Percentiles rank a stretch among this genome's conserved stretches.
phyloP scores from a whole-genome alignment of 495 filamentous ascomycete genomes.

The Oleoguttula mirabilis region DNA sequence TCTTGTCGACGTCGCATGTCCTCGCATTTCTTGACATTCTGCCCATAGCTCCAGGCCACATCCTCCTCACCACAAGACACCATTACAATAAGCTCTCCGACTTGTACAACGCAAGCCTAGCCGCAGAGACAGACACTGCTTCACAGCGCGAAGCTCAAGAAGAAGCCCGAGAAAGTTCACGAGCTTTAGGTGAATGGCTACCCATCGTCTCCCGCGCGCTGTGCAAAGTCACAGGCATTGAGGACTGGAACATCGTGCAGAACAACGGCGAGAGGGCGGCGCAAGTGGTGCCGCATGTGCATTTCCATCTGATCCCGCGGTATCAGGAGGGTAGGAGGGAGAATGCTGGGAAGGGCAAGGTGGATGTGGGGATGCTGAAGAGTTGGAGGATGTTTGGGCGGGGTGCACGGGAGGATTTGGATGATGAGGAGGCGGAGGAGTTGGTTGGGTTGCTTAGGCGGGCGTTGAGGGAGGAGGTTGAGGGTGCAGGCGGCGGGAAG shows the following conservation, averaged over 20 bases:
- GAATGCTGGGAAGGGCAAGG: conserved; percentile 34
- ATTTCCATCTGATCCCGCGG: conserved; percentile 85
- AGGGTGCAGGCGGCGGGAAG: conserved; percentile 10
- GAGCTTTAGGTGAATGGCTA: conserved; percentile 42
- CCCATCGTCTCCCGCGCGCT: conserved; percentile 63
- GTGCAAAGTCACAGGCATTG: conserved; percentile 47
- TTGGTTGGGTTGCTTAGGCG: conserved; percentile 52
- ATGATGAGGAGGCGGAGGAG: conserved; percentile 65
- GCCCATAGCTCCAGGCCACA: conserved; percentile 66
- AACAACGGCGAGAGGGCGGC: conserved; percentile 85
- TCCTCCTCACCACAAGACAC: conserved; percentile 58
- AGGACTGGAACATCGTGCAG: conserved; percentile 85
- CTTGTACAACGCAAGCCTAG: conserved; percentile 47
- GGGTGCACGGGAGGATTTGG: conserved; percentile 68
- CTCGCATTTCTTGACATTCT: conserved; percentile 86
- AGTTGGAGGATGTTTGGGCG: conserved; percentile 76
- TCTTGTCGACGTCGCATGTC: conserved; percentile 59
- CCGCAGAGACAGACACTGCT: too few species aligned
- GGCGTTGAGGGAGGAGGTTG: conserved; percentile 44
- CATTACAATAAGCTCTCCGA: conserved; percentile 66
- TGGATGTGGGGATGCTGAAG: conserved; percentile 36
- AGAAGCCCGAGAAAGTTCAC: conserved; percentile 6
- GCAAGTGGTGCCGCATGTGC: conserved; percentile 81
- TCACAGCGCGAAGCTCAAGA: neutral
- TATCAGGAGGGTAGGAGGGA: conserved; percentile 20